A percentile compares a stretch with the other conserved stretches of the same genome.
These are phyloP conservation scores for Pseudogymnoascus sp. DNA, from an alignment of 2,329 filamentous ascomycete genomes.

Conservation along the genomic window DNA sequence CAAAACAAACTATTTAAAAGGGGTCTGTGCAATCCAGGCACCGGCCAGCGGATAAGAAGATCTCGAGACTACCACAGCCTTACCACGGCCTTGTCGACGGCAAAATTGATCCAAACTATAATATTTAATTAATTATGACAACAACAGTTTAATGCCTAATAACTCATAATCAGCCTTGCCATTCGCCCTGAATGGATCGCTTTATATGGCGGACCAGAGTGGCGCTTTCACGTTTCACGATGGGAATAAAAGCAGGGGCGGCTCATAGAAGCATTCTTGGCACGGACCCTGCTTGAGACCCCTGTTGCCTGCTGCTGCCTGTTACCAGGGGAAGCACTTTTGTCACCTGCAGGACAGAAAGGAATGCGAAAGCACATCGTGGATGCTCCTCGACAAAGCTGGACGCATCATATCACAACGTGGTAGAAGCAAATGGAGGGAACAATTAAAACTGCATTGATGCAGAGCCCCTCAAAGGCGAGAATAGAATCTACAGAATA, in stretches of 20 bases:
- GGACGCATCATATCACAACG: too few relatives aligned
- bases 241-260: not conserved
- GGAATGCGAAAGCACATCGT: too few relatives aligned
- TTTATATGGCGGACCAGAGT: not conserved
- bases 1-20: not conserved
- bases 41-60: not conserved
- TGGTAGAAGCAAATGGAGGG: not conserved
- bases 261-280: not conserved
- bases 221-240: not conserved
- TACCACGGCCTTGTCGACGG: too few relatives aligned
- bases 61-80: not conserved
- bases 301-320: not conserved
- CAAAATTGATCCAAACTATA: not conserved
- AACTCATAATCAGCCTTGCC: not conserved
- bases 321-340: too few relatives aligned
- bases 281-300: not conserved
- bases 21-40: constrained; percentile 4
- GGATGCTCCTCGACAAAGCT: too few relatives aligned
- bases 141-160: not conserved
- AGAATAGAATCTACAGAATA: not conserved
- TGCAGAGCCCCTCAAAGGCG: not conserved
- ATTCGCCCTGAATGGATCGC: not conserved
- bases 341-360: too few relatives aligned
- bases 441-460: not conserved
- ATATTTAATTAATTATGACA: not conserved